Base-by-base conservation (phyloP, 2,329 filamentous ascomycete genomes). In the Aspergillus novoparasiticus region DNA sequence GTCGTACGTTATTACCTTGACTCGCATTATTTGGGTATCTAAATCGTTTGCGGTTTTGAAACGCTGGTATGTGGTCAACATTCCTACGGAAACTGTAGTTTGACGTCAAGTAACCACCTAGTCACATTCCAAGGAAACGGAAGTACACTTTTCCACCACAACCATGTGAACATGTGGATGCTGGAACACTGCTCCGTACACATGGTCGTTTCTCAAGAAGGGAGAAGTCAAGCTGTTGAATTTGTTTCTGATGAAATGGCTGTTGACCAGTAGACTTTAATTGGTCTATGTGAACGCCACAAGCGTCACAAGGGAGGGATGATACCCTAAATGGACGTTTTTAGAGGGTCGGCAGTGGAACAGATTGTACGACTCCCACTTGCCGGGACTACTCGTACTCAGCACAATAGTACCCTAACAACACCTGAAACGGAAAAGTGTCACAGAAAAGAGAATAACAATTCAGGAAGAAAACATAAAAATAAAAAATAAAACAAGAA, bases 361-460 rank as follows among this genome's bases (percentile, higher is more conserved):
- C 48, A 48, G 12, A 46, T 46, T 21, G 9, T 21, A 21, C 43
- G 19, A 46, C 21, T 59, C 23, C 45, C 43, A 50, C 32, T 41
- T 41, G 39, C 39, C 39, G 39, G 39, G 41, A 54, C 57, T 64
- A 53, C 51, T 55, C 32, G 57, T 26, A 34, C 21, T 46, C 21
- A 21, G 16, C 4, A 26, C 12, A 5, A n/a, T 21, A 30, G 51
- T 36, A 54, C n/a, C 34, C 30, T 54, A 62, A 61, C 57, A 43
- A 39, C 34, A 45, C 60, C 48, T 64, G 66, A 68, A 66, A 65
- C 64, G 59, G 66, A 50, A 63, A 61, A 62, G 57, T 57, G 51
- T 51, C 56, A 64, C 45, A 58, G 21, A 21, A 36, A 54, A 54
- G 28, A 21, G 30, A 28, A 28, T 28, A 28, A 28, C 26, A 28